These are phyloP conservation scores for Apiospora marii DNA, from an alignment of 2,329 filamentous ascomycete genomes.

Conservation along the genomic window DNA sequence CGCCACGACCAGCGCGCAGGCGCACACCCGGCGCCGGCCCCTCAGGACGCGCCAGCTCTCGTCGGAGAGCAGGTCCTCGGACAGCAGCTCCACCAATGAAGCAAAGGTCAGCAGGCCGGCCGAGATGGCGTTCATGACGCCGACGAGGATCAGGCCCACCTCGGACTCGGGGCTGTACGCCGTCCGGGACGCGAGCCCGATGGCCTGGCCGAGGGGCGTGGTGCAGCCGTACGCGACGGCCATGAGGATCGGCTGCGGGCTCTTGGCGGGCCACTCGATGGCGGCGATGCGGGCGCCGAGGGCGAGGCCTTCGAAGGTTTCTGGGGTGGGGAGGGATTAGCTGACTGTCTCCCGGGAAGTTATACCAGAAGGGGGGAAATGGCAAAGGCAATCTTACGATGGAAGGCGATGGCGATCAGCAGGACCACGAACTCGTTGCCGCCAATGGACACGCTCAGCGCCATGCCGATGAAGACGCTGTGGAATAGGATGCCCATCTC, in stretches of 20 bases:
- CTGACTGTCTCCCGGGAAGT: not conserved
- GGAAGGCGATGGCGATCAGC: slow-evolving; percentile 63
- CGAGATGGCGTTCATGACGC: slow-evolving; percentile 78
- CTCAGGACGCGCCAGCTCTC: slow-evolving; percentile 66
- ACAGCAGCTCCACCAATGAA: slow-evolving; percentile 74
- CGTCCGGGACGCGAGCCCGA: slow-evolving; percentile 73
- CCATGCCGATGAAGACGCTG: slow-evolving; percentile 66
- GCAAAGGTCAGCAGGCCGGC: slow-evolving; percentile 77
- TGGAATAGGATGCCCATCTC: slow-evolving; percentile 72
- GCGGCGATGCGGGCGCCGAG: slow-evolving; percentile 70
- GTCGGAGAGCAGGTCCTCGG: slow-evolving; percentile 74
- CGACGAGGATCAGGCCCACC: slow-evolving; percentile 73
- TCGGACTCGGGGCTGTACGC: slow-evolving; percentile 74
- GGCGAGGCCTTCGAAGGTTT: slow-evolving; percentile 64
- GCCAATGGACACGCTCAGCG: slow-evolving; percentile 58
- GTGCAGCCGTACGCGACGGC: slow-evolving; percentile 64
- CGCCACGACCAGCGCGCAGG: slow-evolving; percentile 63
- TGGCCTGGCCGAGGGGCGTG: slow-evolving; percentile 76
- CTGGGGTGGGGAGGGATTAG: slow-evolving; percentile 32
- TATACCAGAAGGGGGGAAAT: too few species aligned
- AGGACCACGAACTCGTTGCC: slow-evolving; percentile 59
- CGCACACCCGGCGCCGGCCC: slow-evolving; percentile 60
- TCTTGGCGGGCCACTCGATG: slow-evolving; percentile 52
- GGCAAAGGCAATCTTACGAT: slow-evolving; percentile 40
- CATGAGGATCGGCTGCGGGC: slow-evolving; percentile 63